phyloP scores from a whole-genome alignment of 495 filamentous ascomycete species.

The Acidiella bohemica region DNA sequence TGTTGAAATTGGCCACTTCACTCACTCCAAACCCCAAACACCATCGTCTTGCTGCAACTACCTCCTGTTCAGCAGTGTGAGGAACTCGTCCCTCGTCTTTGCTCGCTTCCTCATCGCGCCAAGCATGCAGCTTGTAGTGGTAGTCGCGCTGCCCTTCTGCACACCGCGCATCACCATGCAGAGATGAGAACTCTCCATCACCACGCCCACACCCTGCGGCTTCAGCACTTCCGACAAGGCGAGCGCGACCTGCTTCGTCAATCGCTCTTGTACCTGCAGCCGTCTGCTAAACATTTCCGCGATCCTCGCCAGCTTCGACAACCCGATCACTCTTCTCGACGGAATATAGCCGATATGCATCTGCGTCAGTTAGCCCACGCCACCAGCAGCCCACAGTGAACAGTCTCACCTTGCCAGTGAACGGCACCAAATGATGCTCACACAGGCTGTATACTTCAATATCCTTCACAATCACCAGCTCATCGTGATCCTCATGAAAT shows the following conservation, averaged over 20 bases:
- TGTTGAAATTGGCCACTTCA: slow-evolving; percentile 21
- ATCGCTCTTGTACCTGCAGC: slow-evolving; percentile 85
- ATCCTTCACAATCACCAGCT: slow-evolving; percentile 93
- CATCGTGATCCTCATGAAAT: slow-evolving; percentile 94
- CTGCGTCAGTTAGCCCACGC: slow-evolving; percentile 27
- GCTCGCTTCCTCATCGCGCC: slow-evolving; percentile 85
- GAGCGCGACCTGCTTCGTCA: slow-evolving; percentile 92
- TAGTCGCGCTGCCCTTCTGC: slow-evolving; percentile 72
- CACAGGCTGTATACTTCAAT: slow-evolving; percentile 93
- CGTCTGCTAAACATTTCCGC: slow-evolving; percentile 94
- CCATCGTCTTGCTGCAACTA: background rate
- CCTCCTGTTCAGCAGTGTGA: slow-evolving; percentile 60
- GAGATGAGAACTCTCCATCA: slow-evolving; percentile 95
- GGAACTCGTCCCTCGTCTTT: slow-evolving; percentile 88
- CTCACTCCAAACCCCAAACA: no score
- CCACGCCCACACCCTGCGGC: slow-evolving; percentile 89
- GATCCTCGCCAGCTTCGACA: slow-evolving; percentile 88
- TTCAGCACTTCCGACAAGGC: slow-evolving; percentile 84
- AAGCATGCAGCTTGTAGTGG: slow-evolving; percentile 91
- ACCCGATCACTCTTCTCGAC: slow-evolving; percentile 68
- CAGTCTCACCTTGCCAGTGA: slow-evolving; percentile 65
- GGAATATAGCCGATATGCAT: slow-evolving; percentile 99
- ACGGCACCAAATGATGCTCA: slow-evolving; percentile 96
- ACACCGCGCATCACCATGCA: slow-evolving; percentile 98
- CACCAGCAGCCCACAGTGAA: background rate